Evolutionary conservation across 805 yeast species (phyloP).

Genomic region (Candida pseudofarinosa): DNA sequence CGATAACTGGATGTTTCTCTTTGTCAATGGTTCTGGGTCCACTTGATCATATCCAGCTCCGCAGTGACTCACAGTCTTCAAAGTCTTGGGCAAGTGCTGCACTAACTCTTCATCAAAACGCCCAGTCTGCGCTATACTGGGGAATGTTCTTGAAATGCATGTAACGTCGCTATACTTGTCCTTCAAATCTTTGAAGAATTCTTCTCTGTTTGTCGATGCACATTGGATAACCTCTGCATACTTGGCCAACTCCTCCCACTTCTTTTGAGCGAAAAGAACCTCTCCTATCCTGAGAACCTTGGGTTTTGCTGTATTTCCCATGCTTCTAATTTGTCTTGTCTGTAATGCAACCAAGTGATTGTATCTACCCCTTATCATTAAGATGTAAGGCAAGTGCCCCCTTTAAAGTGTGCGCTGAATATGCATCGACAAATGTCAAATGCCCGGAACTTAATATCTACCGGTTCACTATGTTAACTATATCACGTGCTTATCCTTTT

Average conservation of each 20-base stretch:
- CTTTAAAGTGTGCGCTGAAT: too few relatives aligned
- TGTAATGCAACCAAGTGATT: background rate
- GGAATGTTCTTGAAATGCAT: slow-evolving; percentile 50
- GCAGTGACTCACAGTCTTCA: slow-evolving; percentile 52
- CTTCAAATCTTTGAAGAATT: slow-evolving; percentile 41
- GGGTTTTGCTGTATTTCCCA: slow-evolving; percentile 32
- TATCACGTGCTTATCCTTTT: too few relatives aligned
- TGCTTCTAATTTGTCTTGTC: slow-evolving; percentile 35
- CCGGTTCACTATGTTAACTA: too few relatives aligned
- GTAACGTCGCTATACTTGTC: slow-evolving; percentile 42
- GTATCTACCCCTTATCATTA: background rate
- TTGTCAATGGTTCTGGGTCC: slow-evolving; percentile 50
- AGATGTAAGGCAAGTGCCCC: too few relatives aligned
- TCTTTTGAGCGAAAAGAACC: slow-evolving; percentile 54
- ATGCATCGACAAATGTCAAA: too few relatives aligned
- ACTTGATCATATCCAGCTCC: slow-evolving; percentile 81
- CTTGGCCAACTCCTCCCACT: slow-evolving; percentile 56
- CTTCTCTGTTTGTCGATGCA: slow-evolving; percentile 30
- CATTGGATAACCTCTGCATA: slow-evolving; percentile 38
- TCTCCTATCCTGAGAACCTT: slow-evolving; percentile 65
- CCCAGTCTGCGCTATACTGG: slow-evolving; percentile 52
- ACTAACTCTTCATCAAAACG: slow-evolving; percentile 61
- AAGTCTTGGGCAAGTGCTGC: slow-evolving; percentile 47
- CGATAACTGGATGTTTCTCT: slow-evolving; percentile 57
- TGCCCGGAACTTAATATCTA: too few relatives aligned